phyloP scores from a whole-genome alignment of 2,329 filamentous ascomycete species.

The Aspergillus sp. region DNA sequence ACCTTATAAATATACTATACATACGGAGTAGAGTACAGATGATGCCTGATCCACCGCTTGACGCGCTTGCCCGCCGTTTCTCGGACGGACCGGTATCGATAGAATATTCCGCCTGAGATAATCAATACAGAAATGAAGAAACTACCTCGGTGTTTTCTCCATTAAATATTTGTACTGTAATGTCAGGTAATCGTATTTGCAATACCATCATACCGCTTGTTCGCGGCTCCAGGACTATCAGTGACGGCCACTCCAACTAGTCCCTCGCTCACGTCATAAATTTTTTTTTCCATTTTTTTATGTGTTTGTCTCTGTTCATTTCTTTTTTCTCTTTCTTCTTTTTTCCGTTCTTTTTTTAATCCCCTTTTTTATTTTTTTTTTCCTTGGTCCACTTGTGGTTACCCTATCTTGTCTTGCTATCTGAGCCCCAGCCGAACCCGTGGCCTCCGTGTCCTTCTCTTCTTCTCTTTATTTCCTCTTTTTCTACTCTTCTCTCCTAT shows the following conservation, averaged over 20 bases:
- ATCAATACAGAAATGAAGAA: too few relatives aligned
- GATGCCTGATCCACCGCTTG: slow-evolving; percentile 3
- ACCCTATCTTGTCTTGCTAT: slow-evolving; percentile 14
- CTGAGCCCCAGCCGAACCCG: slow-evolving; percentile 15
- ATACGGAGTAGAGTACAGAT: neutral
- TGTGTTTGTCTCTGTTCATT: slow-evolving; percentile 2
- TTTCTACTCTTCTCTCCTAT: slow-evolving; percentile 9
- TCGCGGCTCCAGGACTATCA: neutral
- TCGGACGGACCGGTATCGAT: slow-evolving; percentile 16
- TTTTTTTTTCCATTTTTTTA: slow-evolving; percentile 5
- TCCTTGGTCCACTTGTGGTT: slow-evolving; percentile 5
- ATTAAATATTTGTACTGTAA: too few relatives aligned
- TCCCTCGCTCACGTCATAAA: neutral
- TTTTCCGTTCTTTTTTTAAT: slow-evolving; percentile 2
- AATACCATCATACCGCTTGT: too few relatives aligned
- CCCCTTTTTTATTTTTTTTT: slow-evolving; percentile 5
- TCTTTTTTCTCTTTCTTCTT: slow-evolving; percentile 2
- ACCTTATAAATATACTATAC: neutral
- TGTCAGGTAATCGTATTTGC: too few relatives aligned
- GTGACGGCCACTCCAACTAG: neutral
- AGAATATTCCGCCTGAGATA: neutral
- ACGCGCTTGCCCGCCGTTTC: slow-evolving; percentile 15
- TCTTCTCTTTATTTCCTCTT: slow-evolving; percentile 5
- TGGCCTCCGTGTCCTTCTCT: slow-evolving; percentile 10
- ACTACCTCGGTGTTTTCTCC: too few relatives aligned